These are phyloP conservation scores for Botrytis fragariae DNA, from an alignment of 2,329 filamentous ascomycete species.

Conservation along the genomic window DNA sequence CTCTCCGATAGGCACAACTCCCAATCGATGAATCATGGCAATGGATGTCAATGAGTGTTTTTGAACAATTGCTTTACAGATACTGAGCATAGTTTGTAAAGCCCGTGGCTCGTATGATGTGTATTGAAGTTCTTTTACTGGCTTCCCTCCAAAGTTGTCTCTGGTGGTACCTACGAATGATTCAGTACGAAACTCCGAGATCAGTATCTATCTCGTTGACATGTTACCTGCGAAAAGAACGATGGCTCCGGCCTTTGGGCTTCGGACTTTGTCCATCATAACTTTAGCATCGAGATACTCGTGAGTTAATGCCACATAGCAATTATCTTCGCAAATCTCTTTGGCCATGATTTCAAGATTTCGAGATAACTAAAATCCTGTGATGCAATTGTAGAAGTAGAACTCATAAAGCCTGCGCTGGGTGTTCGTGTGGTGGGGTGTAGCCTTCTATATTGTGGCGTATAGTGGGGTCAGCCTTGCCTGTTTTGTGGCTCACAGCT, in stretches of 20 bases:
- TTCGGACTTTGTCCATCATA: slow-evolving; percentile 66
- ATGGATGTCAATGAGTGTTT: slow-evolving; percentile 70
- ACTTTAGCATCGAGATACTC: slow-evolving; percentile 55
- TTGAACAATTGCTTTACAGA: slow-evolving; percentile 55
- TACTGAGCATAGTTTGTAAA: slow-evolving; percentile 63
- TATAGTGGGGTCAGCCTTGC: neutral
- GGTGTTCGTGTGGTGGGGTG: neutral
- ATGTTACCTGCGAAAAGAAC: slow-evolving; percentile 72
- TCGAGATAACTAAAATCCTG: neutral
- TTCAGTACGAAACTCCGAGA: slow-evolving; percentile 8
- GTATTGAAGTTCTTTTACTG: slow-evolving; percentile 75
- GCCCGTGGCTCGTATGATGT: slow-evolving; percentile 70
- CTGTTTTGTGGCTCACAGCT: neutral
- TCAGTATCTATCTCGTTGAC: slow-evolving; percentile 18
- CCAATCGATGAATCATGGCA: slow-evolving; percentile 80
- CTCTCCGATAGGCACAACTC: slow-evolving; percentile 82
- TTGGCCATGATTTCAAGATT: slow-evolving; percentile 31
- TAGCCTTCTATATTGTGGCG: slow-evolving; percentile 10
- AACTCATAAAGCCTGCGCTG: neutral
- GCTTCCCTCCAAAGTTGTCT: slow-evolving; percentile 67
- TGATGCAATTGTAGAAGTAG: neutral
- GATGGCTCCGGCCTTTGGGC: slow-evolving; percentile 70
- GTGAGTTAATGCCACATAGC: slow-evolving; percentile 68
- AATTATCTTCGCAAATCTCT: slow-evolving; percentile 49
- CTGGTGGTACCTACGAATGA: slow-evolving; percentile 65